phyloP scores from a whole-genome alignment of 78 protist genomes.

The Andalucia godoyi region DNA sequence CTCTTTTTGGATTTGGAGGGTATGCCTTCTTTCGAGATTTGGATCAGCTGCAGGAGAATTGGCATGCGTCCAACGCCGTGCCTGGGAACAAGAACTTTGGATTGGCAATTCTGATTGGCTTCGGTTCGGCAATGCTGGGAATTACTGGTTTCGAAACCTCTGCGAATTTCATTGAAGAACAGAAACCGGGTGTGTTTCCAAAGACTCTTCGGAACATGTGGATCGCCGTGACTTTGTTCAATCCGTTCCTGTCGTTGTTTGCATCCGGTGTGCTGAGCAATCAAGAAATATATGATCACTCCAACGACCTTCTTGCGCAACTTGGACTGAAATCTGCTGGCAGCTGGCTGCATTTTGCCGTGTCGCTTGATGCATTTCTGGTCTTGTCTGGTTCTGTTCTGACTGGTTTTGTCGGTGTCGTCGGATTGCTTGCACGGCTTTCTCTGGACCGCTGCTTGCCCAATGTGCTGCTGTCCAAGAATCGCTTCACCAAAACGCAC shows the following conservation, averaged over 20 bases:
- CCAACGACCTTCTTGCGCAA: too few relatives aligned
- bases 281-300: too few relatives aligned
- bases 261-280: too few relatives aligned
- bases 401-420: constrained; percentile 59
- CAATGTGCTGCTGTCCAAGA: constrained; percentile 31
- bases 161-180: constrained; percentile 61
- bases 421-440: constrained; percentile 60
- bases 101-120: constrained; percentile 50
- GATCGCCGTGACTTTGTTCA: constrained; percentile 41
- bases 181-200: constrained; percentile 73
- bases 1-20: constrained; percentile 43
- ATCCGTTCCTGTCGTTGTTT: constrained; percentile 42
- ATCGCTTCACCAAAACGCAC: constrained; percentile 38
- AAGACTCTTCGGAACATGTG: constrained; percentile 68
- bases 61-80: too few relatives aligned
- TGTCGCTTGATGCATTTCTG: constrained; percentile 51
- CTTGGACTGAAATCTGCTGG: constrained; percentile 2
- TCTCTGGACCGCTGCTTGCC: constrained; percentile 63
- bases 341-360: constrained; percentile 32
- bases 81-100: constrained; percentile 22
- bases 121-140: constrained; percentile 71
- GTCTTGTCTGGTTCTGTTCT: constrained; percentile 61
- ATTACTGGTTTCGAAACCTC: constrained; percentile 76
- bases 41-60: too few relatives aligned
- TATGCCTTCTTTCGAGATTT: too few relatives aligned